Conservation (phyloP, 106 monocot genomes). For the Dioscorea zingiberensis region DNA sequence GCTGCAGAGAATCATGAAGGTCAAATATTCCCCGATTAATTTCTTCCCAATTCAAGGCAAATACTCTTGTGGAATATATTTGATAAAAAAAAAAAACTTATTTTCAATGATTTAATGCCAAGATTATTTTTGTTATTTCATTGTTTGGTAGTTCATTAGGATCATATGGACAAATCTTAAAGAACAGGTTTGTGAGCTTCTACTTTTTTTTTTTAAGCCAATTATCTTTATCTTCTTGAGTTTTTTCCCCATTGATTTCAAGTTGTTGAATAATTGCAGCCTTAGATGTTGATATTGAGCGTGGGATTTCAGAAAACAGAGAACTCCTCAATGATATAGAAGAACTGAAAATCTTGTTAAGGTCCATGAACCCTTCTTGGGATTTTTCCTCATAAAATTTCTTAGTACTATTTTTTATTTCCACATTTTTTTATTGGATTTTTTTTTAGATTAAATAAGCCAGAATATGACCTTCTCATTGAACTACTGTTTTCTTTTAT, state of each 20-base stretch:
- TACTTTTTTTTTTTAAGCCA: neutral
- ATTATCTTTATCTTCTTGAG: neutral
- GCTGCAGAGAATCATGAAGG: too few relatives aligned
- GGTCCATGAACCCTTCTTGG: neutral
- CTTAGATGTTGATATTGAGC: neutral
- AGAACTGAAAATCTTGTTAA: constrained; percentile 2
- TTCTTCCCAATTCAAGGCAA: neutral
- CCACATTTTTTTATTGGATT: too few relatives aligned
- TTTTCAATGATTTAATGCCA: too few relatives aligned
- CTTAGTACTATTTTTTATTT: too few relatives aligned
- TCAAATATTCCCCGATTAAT: too few relatives aligned
- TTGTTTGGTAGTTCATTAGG: neutral
- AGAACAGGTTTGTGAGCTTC: neutral
- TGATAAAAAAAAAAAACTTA: too few relatives aligned
- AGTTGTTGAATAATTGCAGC: neutral
- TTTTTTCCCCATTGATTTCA: neutral
- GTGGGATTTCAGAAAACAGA: neutral
- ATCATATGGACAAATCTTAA: neutral
- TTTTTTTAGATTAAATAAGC: too few relatives aligned
- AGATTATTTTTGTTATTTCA: neutral
- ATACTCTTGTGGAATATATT: neutral
- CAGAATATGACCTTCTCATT: too few relatives aligned
- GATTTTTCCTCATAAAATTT: neutral
- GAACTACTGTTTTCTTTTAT: too few relatives aligned
- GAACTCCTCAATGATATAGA: neutral